phyloP scores from a whole-genome alignment of 179 eudicot species.

The Spinacia oleracea region DNA sequence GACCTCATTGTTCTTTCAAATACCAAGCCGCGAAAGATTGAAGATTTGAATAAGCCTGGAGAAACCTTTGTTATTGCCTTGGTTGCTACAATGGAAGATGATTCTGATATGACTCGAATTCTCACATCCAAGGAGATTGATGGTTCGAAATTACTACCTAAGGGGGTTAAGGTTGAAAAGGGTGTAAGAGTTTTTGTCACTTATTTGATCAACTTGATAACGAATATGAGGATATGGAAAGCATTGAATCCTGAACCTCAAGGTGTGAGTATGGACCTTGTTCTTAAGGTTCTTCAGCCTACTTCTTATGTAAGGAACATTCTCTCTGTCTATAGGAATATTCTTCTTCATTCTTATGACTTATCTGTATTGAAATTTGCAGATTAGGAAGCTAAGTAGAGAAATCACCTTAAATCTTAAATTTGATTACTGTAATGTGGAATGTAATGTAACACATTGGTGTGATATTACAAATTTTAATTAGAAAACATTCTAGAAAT shows the following conservation, averaged over 20 bases:
- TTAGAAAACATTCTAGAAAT: no score
- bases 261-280: slow-evolving; percentile 16
- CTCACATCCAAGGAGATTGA: slow-evolving; percentile 30
- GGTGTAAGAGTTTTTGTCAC: slow-evolving; percentile 29
- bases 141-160: not conserved
- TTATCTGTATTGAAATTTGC: not conserved
- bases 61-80: slow-evolving; percentile 37
- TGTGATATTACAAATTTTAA: no score
- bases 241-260: slow-evolving; percentile 33
- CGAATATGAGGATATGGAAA: slow-evolving; percentile 49
- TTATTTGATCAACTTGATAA: slow-evolving; percentile 41
- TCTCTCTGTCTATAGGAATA: not conserved
- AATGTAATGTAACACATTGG: no score
- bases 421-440: no score
- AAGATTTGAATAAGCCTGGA: slow-evolving; percentile 42
- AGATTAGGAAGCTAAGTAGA: no score
- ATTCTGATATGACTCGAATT: slow-evolving; percentile 18
- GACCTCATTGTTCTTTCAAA: slow-evolving; percentile 58
- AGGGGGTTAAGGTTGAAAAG: not conserved
- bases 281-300: slow-evolving; percentile 9
- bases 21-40: slow-evolving; percentile 44
- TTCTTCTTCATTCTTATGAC: not conserved
- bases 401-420: no score
- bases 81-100: slow-evolving; percentile 26
- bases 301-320: slow-evolving; percentile 18